A percentile compares a stretch with the other conserved stretches of the same genome.
These are phyloP conservation scores for Kingdonia uniflora DNA, from an alignment of 164 flowering plant genomes.

Conservation along the genomic window DNA sequence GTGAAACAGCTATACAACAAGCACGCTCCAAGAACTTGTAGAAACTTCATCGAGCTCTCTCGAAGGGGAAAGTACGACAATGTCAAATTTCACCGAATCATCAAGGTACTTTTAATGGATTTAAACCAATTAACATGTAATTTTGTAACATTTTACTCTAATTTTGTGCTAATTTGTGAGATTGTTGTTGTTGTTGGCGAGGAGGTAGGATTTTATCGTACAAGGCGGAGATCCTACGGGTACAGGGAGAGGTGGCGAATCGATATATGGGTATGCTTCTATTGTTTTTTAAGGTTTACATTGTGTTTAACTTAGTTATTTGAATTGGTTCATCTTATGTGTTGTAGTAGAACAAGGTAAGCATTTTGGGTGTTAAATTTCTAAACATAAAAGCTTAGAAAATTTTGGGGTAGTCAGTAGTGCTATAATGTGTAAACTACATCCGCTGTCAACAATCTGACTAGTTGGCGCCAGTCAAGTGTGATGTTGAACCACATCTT, in stretches of 20 bases:
- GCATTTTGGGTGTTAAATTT: too few relatives aligned
- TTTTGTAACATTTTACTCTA: background rate
- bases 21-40: constrained; percentile 89
- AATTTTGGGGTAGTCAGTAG: too few relatives aligned
- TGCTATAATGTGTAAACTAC: too few relatives aligned
- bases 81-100: constrained; percentile 78
- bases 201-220: constrained; percentile 92
- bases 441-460: too few relatives aligned
- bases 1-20: constrained; percentile 58
- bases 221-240: constrained; percentile 99
- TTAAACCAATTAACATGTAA: background rate
- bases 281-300: background rate
- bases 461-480: too few relatives aligned
- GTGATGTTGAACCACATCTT: too few relatives aligned
- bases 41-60: constrained; percentile 85
- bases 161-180: constrained; percentile 1
- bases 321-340: too few relatives aligned
- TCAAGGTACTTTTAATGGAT: constrained; percentile 40
- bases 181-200: too few relatives aligned
- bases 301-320: background rate
- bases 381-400: too few relatives aligned
- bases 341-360: too few relatives aligned
- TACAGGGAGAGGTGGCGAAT: constrained; percentile 94
- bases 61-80: constrained; percentile 82
- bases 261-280: constrained; percentile 71